Conservation (phyloP, 1,284 basidiomycete genomes). For the Singerocomus rubriflavus region DNA sequence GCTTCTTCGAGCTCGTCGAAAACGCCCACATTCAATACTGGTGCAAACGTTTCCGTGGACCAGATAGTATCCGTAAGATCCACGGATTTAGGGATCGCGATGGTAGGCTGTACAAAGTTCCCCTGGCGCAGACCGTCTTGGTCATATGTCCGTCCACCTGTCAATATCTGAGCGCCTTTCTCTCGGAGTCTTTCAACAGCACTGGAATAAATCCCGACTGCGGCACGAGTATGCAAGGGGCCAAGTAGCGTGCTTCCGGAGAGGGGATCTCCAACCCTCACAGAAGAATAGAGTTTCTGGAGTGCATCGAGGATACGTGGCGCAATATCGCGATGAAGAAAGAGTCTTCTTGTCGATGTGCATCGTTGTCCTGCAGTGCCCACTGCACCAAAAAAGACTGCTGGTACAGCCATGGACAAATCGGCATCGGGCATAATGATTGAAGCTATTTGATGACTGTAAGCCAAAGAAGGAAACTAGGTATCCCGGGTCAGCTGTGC, state of each 20-base stretch:
- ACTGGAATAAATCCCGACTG: conserved; percentile 63
- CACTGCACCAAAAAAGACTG: conserved; percentile 91
- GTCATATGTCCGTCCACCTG: conserved; percentile 59
- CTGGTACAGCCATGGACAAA: conserved; percentile 81
- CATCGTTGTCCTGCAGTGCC: conserved; percentile 95
- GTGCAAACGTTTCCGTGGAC: conserved; percentile 84
- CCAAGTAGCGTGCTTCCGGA: conserved; percentile 73
- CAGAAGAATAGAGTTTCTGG: conserved; percentile 64
- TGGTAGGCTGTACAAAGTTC: conserved; percentile 87
- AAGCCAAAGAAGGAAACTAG: conserved; percentile 19
- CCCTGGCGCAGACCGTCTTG: conserved; percentile 57
- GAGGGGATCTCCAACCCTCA: conserved; percentile 83
- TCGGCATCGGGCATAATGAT: conserved; percentile 94
- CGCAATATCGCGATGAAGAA: conserved; percentile 82
- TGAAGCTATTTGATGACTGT: conserved; percentile 53
- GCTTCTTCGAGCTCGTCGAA: conserved; percentile 91
- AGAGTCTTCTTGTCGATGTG: conserved; percentile 88
- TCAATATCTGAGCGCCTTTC: conserved; percentile 73
- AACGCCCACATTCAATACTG: conserved; percentile 82
- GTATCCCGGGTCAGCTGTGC: conserved; percentile 15
- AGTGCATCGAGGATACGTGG: conserved; percentile 73
- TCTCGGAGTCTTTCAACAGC: conserved; percentile 64
- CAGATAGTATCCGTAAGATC: conserved; percentile 61
- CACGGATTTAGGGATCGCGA: conserved; percentile 64
- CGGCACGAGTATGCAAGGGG: conserved; percentile 74